Percentiles rank a stretch among this genome's conserved stretches.
Evolutionary conservation across 1,284 basidiomycete genomes (phyloP).

Genomic region (Vanrija sp.): DNA sequence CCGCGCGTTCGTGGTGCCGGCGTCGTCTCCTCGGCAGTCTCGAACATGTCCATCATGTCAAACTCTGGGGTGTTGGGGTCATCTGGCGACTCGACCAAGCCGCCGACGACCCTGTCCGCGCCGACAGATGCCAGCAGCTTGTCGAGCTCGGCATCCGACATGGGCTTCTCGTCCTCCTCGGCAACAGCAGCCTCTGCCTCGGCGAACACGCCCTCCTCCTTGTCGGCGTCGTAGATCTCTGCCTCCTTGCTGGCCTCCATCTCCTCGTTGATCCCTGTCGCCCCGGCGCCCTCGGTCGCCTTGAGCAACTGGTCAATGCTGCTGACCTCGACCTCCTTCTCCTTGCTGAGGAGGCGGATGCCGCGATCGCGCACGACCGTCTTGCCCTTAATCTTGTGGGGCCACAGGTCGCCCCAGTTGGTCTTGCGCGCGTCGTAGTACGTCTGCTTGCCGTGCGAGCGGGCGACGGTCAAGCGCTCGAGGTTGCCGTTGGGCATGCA

Average conservation of each 20-base stretch:
- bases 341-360: conserved; percentile 30
- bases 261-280: conserved; percentile 11
- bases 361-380: conserved; percentile 59
- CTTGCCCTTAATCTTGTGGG: conserved; percentile 71
- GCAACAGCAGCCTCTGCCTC: conserved; percentile 4
- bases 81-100: not conserved
- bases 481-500: conserved; percentile 78
- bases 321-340: conserved; percentile 5
- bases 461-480: conserved; percentile 88
- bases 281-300: conserved; percentile 11
- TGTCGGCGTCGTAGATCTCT: not conserved
- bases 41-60: not conserved
- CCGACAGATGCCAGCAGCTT: not conserved
- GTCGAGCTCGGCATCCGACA: conserved; percentile 5
- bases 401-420: conserved; percentile 90
- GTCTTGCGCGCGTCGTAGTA: conserved; percentile 95
- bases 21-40: not conserved
- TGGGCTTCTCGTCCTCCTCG: not conserved
- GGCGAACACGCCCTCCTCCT: conserved; percentile 1
- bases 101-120: not conserved
- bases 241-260: conserved; percentile 4
- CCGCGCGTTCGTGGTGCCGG: not conserved
- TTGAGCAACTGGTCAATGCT: not conserved
- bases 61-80: not conserved
- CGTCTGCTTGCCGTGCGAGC: conserved; percentile 86